These are phyloP conservation scores for Cladobotryum mycophilum DNA, from an alignment of 2,329 filamentous ascomycete genomes.

Conservation along the genomic window DNA sequence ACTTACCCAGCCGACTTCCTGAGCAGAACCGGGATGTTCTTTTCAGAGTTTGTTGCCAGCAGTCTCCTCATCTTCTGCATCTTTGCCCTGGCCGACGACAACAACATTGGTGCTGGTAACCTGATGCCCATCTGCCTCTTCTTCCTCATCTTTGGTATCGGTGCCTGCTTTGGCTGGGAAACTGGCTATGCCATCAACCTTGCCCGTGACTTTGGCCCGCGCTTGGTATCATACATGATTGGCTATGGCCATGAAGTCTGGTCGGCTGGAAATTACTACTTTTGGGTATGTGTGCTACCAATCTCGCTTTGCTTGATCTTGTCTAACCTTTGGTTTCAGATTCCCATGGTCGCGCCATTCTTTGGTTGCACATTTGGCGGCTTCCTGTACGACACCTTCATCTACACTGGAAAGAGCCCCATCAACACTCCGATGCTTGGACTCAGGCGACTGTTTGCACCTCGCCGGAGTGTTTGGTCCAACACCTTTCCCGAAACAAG, in stretches of 20 bases:
- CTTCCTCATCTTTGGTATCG: slow-evolving; percentile 68
- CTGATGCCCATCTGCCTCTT: slow-evolving; percentile 56
- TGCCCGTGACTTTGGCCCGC: slow-evolving; percentile 65
- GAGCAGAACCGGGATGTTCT: slow-evolving; percentile 61
- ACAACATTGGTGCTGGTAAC: slow-evolving; percentile 50
- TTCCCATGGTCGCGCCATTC: slow-evolving; percentile 68
- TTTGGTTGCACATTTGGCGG: slow-evolving; percentile 57
- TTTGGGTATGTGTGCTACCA: slow-evolving; percentile 50
- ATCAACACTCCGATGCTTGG: slow-evolving; percentile 63
- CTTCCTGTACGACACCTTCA: slow-evolving; percentile 59
- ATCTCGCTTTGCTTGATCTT: background rate
- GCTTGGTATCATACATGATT: slow-evolving; percentile 59
- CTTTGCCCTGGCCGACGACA: slow-evolving; percentile 58
- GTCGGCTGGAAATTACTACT: slow-evolving; percentile 63
- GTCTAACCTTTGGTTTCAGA: slow-evolving; percentile 32
- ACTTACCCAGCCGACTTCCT: slow-evolving; percentile 65
- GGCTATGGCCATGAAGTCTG: slow-evolving; percentile 65
- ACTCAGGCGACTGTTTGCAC: slow-evolving; percentile 43
- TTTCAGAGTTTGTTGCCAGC: slow-evolving; percentile 64
- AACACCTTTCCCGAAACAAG: slow-evolving; percentile 20
- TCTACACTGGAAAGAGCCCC: slow-evolving; percentile 65
- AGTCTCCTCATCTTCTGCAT: slow-evolving; percentile 65
- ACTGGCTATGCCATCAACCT: slow-evolving; percentile 72
- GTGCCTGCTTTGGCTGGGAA: slow-evolving; percentile 68
- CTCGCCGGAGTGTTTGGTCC: slow-evolving; percentile 30